These are phyloP conservation scores for Diplodia intermedia DNA, from an alignment of 2,329 filamentous ascomycete genomes.

Conservation along the genomic window DNA sequence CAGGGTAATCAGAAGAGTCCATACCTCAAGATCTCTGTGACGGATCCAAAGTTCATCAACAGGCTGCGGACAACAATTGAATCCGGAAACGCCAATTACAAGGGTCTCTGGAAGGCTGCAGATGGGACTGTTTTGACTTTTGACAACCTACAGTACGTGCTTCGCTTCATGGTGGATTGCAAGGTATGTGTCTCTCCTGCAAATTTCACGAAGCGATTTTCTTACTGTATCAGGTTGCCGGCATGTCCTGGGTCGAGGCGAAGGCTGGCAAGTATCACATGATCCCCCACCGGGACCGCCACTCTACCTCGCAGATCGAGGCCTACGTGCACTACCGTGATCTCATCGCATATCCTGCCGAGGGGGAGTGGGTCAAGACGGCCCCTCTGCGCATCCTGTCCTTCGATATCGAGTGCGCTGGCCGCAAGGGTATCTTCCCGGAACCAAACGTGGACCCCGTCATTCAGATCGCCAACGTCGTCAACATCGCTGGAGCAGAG, in stretches of 20 bases:
- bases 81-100: constrained; percentile 81
- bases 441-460: constrained; percentile 91
- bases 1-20: constrained; percentile 91
- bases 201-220: background rate
- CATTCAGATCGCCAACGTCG: constrained; percentile 97
- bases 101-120: constrained; percentile 77
- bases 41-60: constrained; percentile 83
- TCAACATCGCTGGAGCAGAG: constrained; percentile 91
- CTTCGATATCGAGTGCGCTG: constrained; percentile 98
- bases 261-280: constrained; percentile 76
- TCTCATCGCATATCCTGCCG: constrained; percentile 83
- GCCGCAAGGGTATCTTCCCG: constrained; percentile 95
- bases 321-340: constrained; percentile 82
- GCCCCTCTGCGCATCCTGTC: constrained; percentile 90
- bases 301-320: constrained; percentile 97
- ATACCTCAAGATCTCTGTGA: constrained; percentile 92
- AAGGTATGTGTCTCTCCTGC: constrained; percentile 60
- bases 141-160: constrained; percentile 92
- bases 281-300: constrained; percentile 68
- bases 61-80: constrained; percentile 79
- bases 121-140: constrained; percentile 83
- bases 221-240: constrained; percentile 67
- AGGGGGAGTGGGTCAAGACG: constrained; percentile 98
- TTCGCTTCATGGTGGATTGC: constrained; percentile 98
- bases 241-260: constrained; percentile 97